Conservation (phyloP, 2,329 filamentous ascomycete species). For the Fusarium verticillioides region DNA sequence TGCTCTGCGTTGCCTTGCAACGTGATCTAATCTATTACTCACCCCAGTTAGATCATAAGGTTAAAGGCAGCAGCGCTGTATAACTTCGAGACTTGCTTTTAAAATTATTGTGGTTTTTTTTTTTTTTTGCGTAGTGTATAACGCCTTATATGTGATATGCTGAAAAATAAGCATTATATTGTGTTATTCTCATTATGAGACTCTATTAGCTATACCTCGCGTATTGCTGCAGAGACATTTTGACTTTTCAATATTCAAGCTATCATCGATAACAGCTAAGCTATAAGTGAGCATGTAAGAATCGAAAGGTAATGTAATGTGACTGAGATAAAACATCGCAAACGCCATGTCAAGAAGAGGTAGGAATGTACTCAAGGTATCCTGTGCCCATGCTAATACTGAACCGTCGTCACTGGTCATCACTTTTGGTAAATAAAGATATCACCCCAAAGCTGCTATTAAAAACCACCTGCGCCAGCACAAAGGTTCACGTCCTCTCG, state of each 20-base stretch:
- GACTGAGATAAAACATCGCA: slow-evolving; percentile 4
- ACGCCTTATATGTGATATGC: not conserved
- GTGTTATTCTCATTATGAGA: not conserved
- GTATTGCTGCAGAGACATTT: not conserved
- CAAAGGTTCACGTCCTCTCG: not conserved
- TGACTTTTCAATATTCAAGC: not conserved
- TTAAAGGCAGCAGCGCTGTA: not conserved
- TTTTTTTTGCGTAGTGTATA: not conserved
- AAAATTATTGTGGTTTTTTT: not conserved
- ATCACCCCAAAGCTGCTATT: slow-evolving; percentile 1
- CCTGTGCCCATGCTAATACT: slow-evolving; percentile 35
- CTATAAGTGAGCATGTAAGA: slow-evolving; percentile 18
- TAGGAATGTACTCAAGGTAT: slow-evolving; percentile 33
- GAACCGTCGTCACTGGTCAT: slow-evolving; percentile 37
- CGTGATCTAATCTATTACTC: no score
- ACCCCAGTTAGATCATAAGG: not conserved
- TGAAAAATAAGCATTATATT: not conserved
- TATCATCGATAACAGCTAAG: slow-evolving; percentile 3
- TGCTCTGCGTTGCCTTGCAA: no score
- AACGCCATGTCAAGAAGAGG: slow-evolving; percentile 23
- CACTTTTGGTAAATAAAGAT: slow-evolving; percentile 35
- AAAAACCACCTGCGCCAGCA: slow-evolving; percentile 14
- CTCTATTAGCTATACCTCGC: not conserved
- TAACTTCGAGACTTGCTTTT: not conserved
- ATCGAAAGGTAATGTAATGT: slow-evolving; percentile 17